A percentile compares a stretch with the other conserved stretches of the same genome.
Conservation (phyloP, 148 eudicot species). For the Hydrangea macrophylla region DNA sequence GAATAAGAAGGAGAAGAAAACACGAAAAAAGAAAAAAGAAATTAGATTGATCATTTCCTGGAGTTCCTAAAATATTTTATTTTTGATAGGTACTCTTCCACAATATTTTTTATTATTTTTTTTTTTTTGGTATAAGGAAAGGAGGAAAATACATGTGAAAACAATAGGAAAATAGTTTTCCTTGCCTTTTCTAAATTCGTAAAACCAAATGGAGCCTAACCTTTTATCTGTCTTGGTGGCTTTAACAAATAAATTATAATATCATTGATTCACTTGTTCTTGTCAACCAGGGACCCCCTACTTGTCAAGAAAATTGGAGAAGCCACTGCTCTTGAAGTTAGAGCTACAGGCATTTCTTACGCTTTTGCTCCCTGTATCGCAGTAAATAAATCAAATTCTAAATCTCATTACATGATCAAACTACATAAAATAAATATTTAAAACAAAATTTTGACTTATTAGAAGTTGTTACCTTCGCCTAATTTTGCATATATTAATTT, state of each 20-base stretch:
- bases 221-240: too few species aligned
- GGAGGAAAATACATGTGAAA: too few species aligned
- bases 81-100: not conserved
- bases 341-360: conserved; percentile 78
- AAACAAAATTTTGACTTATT: not conserved
- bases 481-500: not conserved
- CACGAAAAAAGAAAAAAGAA: too few species aligned
- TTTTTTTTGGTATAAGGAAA: too few species aligned
- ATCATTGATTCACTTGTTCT: not conserved
- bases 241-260: too few species aligned
- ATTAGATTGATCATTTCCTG: too few species aligned
- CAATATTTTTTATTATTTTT: not conserved
- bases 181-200: too few species aligned
- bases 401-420: too few species aligned
- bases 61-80: too few species aligned
- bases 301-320: conserved; percentile 71
- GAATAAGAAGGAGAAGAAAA: too few species aligned
- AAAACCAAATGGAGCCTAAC: too few species aligned
- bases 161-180: too few species aligned
- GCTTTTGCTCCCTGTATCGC: conserved; percentile 78
- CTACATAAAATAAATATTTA: not conserved
- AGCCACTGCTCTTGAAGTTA: conserved; percentile 76
- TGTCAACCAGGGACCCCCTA: conserved; percentile 51
- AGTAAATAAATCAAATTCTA: conserved; percentile 24
- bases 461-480: not conserved